A percentile compares a stretch with the other conserved stretches of the same genome.
Evolutionary conservation across 2,329 filamentous ascomycete genomes (phyloP).

Genomic region (Colletotrichum filicis): DNA sequence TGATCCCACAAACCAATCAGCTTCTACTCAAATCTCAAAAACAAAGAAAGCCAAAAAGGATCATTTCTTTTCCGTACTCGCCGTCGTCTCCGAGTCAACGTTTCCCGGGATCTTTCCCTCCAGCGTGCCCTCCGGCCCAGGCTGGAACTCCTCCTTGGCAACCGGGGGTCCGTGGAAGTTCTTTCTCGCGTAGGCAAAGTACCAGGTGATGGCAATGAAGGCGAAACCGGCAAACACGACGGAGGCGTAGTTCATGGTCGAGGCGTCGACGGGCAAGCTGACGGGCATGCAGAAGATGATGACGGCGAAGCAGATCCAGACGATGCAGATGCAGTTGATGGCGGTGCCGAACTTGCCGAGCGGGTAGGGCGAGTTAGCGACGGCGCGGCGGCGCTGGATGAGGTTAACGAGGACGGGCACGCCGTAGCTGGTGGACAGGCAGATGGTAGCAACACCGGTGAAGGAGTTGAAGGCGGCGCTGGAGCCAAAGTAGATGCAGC

Average conservation of each 20-base stretch:
- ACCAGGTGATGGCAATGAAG: slow-evolving; percentile 69
- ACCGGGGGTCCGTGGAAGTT: slow-evolving; percentile 70
- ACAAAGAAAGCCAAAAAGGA: not conserved
- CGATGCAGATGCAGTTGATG: slow-evolving; percentile 75
- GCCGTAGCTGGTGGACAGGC: slow-evolving; percentile 79
- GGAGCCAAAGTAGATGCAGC: slow-evolving; percentile 83
- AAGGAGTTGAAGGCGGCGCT: slow-evolving; percentile 83
- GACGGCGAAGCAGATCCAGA: slow-evolving; percentile 77
- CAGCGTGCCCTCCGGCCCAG: slow-evolving; percentile 30
- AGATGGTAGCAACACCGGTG: slow-evolving; percentile 84
- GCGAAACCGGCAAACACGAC: slow-evolving; percentile 74
- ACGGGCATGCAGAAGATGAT: slow-evolving; percentile 83
- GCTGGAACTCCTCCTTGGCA: slow-evolving; percentile 40
- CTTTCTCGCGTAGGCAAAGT: slow-evolving; percentile 70
- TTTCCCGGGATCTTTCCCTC: slow-evolving; percentile 20
- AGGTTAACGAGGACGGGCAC: slow-evolving; percentile 80
- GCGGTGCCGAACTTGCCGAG: slow-evolving; percentile 75
- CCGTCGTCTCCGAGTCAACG: slow-evolving; percentile 25
- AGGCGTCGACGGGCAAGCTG: slow-evolving; percentile 65
- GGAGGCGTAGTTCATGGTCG: slow-evolving; percentile 74
- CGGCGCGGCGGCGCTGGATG: slow-evolving; percentile 71
- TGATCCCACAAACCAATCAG: not conserved
- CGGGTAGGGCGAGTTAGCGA: slow-evolving; percentile 74
- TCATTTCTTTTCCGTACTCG: slow-evolving; percentile 30
- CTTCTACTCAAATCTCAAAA: not conserved